Evolutionary conservation across 306 rosid species (phyloP).

Genomic region (Hippophae tibetana): DNA sequence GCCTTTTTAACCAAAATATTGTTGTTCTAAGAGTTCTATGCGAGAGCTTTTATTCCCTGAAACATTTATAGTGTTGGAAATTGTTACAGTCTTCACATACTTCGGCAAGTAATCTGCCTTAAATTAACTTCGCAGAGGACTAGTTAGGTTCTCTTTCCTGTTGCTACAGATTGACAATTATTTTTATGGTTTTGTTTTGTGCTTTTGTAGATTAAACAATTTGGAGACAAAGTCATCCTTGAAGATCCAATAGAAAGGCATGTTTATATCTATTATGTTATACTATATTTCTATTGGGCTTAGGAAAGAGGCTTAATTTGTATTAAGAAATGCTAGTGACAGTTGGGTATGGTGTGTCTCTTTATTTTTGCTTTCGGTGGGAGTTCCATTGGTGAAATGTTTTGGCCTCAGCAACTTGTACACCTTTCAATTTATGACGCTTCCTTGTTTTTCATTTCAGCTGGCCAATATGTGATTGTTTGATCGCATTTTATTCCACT

Average conservation of each 20-base stretch:
- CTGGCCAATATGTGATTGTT: conserved; percentile 93
- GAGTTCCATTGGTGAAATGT: neutral
- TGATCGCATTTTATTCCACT: conserved; percentile 88
- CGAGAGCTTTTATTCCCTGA: neutral
- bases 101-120: too few relatives aligned
- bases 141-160: conserved; percentile 1
- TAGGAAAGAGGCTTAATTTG: too few relatives aligned
- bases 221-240: conserved; percentile 83
- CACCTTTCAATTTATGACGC: conserved; percentile 17
- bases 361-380: too few relatives aligned
- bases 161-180: neutral
- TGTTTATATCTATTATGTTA: too few relatives aligned
- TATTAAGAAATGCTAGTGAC: too few relatives aligned
- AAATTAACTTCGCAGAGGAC: neutral
- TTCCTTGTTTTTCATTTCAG: conserved; percentile 43
- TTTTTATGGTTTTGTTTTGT: conserved; percentile 17
- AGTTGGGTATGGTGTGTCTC: too few relatives aligned
- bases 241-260: conserved; percentile 93
- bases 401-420: conserved; percentile 1
- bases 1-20: neutral
- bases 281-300: too few relatives aligned
- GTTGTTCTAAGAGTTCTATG: neutral
- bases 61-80: neutral
- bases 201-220: conserved; percentile 49
- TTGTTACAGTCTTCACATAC: too few relatives aligned